Percentiles rank a stretch among this genome's conserved stretches.
Conservation (phyloP, 495 filamentous ascomycete species). For the Umbilicaria muhlenbergii region DNA sequence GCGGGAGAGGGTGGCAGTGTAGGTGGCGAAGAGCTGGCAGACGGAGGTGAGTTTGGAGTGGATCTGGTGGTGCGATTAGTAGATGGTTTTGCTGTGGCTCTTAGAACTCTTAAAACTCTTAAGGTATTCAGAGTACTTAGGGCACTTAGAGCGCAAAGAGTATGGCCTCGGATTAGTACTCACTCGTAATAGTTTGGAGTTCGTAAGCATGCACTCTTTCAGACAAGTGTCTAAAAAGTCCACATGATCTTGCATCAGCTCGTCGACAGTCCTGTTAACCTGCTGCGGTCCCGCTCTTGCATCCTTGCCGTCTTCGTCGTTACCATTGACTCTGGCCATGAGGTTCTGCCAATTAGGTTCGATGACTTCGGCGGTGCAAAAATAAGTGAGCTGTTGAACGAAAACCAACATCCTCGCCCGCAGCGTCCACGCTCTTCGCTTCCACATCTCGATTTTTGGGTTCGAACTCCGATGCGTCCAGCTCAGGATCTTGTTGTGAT, state of each 20-base stretch:
- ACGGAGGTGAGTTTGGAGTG: conserved; percentile 89
- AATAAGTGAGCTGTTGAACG: conserved; percentile 90
- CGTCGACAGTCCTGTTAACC: conserved; percentile 76
- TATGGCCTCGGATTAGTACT: conserved; percentile 8
- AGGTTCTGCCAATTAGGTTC: conserved; percentile 93
- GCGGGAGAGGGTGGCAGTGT: conserved; percentile 63
- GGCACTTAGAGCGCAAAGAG: background rate
- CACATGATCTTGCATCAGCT: conserved; percentile 98
- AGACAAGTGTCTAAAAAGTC: conserved; percentile 95
- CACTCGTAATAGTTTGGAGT: conserved; percentile 83
- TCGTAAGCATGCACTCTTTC: conserved; percentile 98
- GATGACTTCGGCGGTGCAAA: conserved; percentile 91
- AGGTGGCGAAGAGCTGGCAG: conserved; percentile 82
- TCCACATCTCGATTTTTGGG: conserved; percentile 73
- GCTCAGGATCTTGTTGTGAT: conserved; percentile 65
- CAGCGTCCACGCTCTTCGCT: conserved; percentile 80
- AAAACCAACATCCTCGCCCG: conserved; percentile 91
- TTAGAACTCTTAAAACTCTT: too few relatives aligned
- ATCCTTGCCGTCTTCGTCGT: conserved; percentile 36
- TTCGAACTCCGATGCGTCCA: conserved; percentile 73
- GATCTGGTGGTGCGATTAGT: conserved; percentile 38
- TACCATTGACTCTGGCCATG: conserved; percentile 64
- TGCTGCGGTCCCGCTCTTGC: conserved; percentile 20
- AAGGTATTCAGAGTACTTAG: background rate
- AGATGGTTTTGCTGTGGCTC: background rate